Evolutionary conservation across 768 basidiomycete genomes (phyloP).

Genomic region (Suillus subaureus): DNA sequence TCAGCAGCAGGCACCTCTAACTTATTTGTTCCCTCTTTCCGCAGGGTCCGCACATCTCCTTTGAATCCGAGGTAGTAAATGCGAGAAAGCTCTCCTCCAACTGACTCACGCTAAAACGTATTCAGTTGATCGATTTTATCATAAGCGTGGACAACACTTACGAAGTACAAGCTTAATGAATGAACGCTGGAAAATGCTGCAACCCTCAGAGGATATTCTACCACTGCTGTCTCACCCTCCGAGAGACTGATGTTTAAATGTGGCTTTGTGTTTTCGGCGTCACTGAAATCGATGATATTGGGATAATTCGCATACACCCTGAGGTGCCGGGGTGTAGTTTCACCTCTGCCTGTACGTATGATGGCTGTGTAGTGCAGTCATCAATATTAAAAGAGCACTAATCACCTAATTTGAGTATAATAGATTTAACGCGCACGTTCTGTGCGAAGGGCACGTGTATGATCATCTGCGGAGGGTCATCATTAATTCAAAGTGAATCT

Average conservation of each 20-base stretch:
- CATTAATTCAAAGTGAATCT: not conserved
- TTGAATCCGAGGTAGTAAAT: conserved; percentile 86
- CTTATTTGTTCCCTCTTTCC: conserved; percentile 62
- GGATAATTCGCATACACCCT: conserved; percentile 75
- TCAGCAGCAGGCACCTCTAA: conserved; percentile 80
- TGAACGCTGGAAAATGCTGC: conserved; percentile 78
- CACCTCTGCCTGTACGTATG: conserved; percentile 63
- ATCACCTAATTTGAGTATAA: conserved; percentile 77
- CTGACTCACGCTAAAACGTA: conserved; percentile 57
- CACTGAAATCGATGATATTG: conserved; percentile 76
- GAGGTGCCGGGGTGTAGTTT: conserved; percentile 72
- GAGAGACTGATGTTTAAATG: conserved; percentile 71
- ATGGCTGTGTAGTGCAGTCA: not conserved
- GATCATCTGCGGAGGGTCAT: conserved; percentile 54
- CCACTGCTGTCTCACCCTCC: conserved; percentile 67
- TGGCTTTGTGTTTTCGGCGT: conserved; percentile 68
- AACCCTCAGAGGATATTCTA: conserved; percentile 77
- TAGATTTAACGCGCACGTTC: conserved; percentile 73
- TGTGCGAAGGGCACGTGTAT: conserved; percentile 81
- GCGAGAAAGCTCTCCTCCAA: conserved; percentile 63
- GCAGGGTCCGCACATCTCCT: conserved; percentile 60
- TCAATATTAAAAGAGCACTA: conserved; percentile 1
- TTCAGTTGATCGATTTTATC: conserved; percentile 1
- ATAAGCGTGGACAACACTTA: conserved; percentile 41
- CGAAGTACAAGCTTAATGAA: conserved; percentile 78